Evolutionary conservation across 441 rosid species (phyloP).

Genomic region (Geranium incanum): DNA sequence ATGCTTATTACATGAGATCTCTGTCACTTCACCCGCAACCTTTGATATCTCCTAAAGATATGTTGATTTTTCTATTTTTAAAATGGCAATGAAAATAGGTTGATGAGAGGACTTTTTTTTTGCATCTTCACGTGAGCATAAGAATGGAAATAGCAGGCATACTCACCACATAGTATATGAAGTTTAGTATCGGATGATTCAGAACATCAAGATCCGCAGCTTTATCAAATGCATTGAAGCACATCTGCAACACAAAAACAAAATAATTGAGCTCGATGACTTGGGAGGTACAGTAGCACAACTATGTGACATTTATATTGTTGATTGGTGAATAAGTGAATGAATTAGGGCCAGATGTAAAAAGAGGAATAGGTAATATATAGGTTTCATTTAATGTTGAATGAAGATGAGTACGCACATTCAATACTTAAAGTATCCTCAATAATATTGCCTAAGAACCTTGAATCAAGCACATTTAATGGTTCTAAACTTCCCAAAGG

Average conservation of each 20-base stretch:
- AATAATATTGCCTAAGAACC: neutral
- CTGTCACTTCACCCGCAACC: too few species aligned
- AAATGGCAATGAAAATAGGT: neutral
- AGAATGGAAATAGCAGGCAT: neutral
- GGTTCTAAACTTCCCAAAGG: neutral
- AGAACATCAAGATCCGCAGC: constrained; percentile 74
- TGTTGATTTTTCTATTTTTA: neutral
- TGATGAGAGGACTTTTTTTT: neutral
- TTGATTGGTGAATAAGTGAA: neutral
- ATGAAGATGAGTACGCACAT: neutral
- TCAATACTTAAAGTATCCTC: neutral
- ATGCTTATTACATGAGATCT: too few species aligned
- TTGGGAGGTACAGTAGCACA: neutral
- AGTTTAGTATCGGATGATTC: constrained; percentile 75
- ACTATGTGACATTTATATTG: neutral
- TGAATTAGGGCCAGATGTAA: neutral
- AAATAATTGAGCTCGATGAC: neutral
- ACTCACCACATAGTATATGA: constrained; percentile 72
- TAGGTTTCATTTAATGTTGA: neutral
- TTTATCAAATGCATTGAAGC: constrained; percentile 72
- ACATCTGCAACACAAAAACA: constrained; percentile 42
- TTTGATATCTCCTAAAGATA: neutral
- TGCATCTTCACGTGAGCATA: neutral
- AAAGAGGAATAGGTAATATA: neutral
- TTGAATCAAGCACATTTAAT: neutral